These are phyloP conservation scores for Xylaria venustula DNA, from an alignment of 495 filamentous ascomycete species.

Conservation along the genomic window DNA sequence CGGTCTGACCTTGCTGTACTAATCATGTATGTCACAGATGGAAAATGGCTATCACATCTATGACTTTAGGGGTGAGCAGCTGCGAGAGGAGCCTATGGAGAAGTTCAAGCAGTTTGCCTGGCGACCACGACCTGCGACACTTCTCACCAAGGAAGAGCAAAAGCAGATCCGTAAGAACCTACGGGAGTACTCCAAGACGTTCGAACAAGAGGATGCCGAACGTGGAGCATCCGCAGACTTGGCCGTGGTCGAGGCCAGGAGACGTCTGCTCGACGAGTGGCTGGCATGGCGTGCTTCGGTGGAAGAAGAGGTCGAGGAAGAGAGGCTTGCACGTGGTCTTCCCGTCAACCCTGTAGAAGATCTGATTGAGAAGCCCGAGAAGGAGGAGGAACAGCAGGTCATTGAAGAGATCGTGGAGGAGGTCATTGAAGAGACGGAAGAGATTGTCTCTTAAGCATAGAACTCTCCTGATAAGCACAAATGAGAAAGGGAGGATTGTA, in stretches of 20 bases:
- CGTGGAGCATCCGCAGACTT: constrained; percentile 89
- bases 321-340: constrained; percentile 66
- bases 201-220: constrained; percentile 92
- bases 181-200: constrained; percentile 88
- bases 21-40: constrained; percentile 61
- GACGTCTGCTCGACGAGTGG: constrained; percentile 87
- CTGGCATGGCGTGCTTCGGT: constrained; percentile 74
- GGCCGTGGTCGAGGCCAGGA: constrained; percentile 84
- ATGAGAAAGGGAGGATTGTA: background rate
- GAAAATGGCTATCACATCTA: constrained; percentile 98
- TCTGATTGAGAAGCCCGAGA: constrained; percentile 52
- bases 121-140: constrained; percentile 85
- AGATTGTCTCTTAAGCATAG: constrained; percentile 44
- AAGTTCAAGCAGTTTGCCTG: constrained; percentile 97
- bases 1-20: constrained; percentile 23
- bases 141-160: constrained; percentile 92
- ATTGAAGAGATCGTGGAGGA: constrained; percentile 92
- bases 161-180: constrained; percentile 98
- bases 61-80: constrained; percentile 86
- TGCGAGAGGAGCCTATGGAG: constrained; percentile 90
- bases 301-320: constrained; percentile 69
- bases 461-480: too few relatives aligned
- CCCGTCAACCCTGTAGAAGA: constrained; percentile 61
- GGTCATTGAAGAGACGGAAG: constrained; percentile 90
- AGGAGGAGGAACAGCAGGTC: constrained; percentile 65